Conservation (phyloP, 2,329 filamentous ascomycete species). For the Samsoniella hepiali region DNA sequence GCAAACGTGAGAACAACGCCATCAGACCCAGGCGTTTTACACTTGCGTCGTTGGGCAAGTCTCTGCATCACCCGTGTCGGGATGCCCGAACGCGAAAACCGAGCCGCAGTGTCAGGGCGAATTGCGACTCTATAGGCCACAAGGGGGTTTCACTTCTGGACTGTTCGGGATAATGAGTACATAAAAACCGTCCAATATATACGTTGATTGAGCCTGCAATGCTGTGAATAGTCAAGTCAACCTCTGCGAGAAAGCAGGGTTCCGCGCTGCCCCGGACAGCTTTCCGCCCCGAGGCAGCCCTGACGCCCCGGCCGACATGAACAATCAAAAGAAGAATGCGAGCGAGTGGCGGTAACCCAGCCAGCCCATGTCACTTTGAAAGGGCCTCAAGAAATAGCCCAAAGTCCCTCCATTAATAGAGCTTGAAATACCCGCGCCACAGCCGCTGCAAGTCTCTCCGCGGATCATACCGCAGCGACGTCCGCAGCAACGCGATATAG, state of each 20-base stretch:
- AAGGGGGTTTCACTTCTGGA: too few relatives aligned
- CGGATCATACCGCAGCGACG: slow-evolving; percentile 8
- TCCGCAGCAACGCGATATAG: slow-evolving; percentile 24
- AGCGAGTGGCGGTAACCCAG: too few relatives aligned
- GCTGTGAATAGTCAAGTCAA: too few relatives aligned
- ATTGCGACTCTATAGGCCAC: neutral
- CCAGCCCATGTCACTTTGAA: neutral
- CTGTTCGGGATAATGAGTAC: neutral
- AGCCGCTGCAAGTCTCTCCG: neutral
- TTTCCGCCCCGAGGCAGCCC: too few relatives aligned
- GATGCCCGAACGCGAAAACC: neutral
- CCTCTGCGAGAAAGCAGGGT: too few relatives aligned
- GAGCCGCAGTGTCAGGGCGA: neutral
- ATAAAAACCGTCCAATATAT: too few relatives aligned
- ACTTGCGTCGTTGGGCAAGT: neutral
- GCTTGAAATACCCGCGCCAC: neutral
- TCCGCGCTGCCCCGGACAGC: too few relatives aligned
- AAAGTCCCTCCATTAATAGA: neutral
- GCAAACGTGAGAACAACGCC: neutral
- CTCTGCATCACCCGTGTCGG: neutral
- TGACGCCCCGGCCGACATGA: too few relatives aligned
- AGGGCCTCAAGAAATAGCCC: neutral
- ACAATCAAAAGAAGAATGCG: too few relatives aligned
- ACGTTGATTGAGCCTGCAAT: too few relatives aligned
- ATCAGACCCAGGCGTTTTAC: neutral